Percentiles rank a stretch among this genome's conserved stretches.
Evolutionary conservation across 116 monocot genomes (phyloP).

Genomic region (Dioscorea cayenensis): DNA sequence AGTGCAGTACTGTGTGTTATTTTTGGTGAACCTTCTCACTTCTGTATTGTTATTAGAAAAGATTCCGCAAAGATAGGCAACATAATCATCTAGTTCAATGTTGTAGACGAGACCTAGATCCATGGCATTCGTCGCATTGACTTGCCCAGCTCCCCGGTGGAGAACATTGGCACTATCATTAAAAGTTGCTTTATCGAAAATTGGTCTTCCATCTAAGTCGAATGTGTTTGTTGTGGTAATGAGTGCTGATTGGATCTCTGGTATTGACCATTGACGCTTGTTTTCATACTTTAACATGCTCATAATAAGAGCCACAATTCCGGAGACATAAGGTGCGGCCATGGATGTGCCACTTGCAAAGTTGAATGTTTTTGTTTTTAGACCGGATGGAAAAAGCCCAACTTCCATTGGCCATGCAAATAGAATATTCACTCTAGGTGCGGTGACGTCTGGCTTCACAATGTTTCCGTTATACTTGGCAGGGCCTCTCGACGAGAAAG

Average conservation of each 20-base stretch:
- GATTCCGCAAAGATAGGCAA: background rate
- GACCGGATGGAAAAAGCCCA: background rate
- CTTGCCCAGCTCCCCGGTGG: background rate
- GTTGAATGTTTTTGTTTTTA: background rate
- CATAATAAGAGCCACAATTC: background rate
- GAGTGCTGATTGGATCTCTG: background rate
- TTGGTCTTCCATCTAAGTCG: background rate
- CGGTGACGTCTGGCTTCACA: background rate
- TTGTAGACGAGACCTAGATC: background rate
- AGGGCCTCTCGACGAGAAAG: background rate
- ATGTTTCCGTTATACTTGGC: background rate
- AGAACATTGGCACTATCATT: background rate
- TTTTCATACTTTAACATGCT: background rate
- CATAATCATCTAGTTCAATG: background rate
- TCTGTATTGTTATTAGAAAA: background rate
- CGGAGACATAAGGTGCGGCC: background rate
- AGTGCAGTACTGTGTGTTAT: background rate
- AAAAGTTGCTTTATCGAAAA: background rate
- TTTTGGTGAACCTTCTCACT: background rate
- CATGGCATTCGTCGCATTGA: background rate
- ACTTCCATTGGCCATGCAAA: background rate
- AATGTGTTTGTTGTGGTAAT: background rate
- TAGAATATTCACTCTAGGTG: background rate
- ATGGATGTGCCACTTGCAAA: background rate
- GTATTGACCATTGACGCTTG: background rate